A percentile compares a stretch with the other conserved stretches of the same genome.
Evolutionary conservation across 805 yeast species (phyloP).

Genomic region (Candida multigemmis): DNA sequence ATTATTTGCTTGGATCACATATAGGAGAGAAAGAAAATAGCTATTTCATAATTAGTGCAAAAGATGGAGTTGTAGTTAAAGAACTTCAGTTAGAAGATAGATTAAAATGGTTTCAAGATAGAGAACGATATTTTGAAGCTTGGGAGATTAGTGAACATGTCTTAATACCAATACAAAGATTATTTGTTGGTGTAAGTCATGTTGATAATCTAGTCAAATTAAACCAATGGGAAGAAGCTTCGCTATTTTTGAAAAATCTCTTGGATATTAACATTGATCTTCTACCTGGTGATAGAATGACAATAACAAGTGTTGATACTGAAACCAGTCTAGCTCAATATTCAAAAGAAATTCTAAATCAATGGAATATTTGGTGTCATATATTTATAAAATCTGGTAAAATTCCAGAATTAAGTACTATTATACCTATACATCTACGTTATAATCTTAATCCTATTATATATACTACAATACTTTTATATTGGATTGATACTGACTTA

Average conservation of each 20-base stretch:
- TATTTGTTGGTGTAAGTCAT: slow-evolving; percentile 53
- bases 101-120: slow-evolving; percentile 61
- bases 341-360: slow-evolving; percentile 14
- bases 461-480: slow-evolving; percentile 36
- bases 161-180: slow-evolving; percentile 39
- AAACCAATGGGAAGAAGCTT: slow-evolving; percentile 50
- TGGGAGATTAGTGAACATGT: slow-evolving; percentile 68
- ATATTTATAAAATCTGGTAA: slow-evolving; percentile 42
- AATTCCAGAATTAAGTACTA: slow-evolving; percentile 35
- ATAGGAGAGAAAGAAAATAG: slow-evolving; percentile 28
- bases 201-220: slow-evolving; percentile 32
- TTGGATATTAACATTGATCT: slow-evolving; percentile 11
- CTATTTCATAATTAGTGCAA: slow-evolving; percentile 69
- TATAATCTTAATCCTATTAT: slow-evolving; percentile 21
- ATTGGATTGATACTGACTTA: slow-evolving; percentile 27
- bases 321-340: slow-evolving; percentile 9
- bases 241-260: slow-evolving; percentile 30
- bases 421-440: slow-evolving; percentile 44
- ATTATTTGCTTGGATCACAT: slow-evolving; percentile 58
- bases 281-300: slow-evolving; percentile 17
- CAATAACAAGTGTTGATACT: slow-evolving; percentile 9
- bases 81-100: slow-evolving; percentile 65
- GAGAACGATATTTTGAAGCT: slow-evolving; percentile 51
- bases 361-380: slow-evolving; percentile 62
- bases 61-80: slow-evolving; percentile 71